Evolutionary conservation across 495 filamentous ascomycete genomes (phyloP), one percentile per base, ranked within the genome.

Genomic region (Aspergillus steynii): DNA sequence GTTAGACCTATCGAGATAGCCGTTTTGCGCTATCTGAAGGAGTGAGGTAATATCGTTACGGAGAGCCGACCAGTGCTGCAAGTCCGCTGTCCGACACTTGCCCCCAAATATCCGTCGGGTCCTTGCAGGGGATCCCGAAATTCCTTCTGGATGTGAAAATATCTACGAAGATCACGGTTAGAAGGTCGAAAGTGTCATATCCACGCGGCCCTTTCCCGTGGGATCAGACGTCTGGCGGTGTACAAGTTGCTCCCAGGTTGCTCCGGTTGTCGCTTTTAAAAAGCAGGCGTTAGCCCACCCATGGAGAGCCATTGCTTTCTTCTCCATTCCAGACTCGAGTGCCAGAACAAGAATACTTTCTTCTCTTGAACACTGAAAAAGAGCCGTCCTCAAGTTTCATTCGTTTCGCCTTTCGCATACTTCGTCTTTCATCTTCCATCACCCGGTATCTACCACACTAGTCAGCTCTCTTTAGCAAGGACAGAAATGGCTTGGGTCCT

Each of bases 81-180:
- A 58, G 54, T 56, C 56, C 67, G 32, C 58, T 61, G 65, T 70
- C 63, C 64, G 66, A 71, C 65, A 65, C 58, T 63, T 71, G 70
- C 69, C 70, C 64, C 68, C 64, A 69, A 61, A 65, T 54, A 70
- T 65, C 68, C 68, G 65, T 59, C 75, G 75, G 75, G 69, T 68
- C 71, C 74, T 78, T 78, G 74, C 75, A 78, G 74, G 31, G 50
- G 32, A n/a, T 32, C 49, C 59, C 55, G 63, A 67, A 61, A 65
- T 60, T 59, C 55, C 56, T 59, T 64, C 56, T 53, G 56, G 62
- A 64, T 70, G 59, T 63, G 57, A 58, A 56, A 57, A 53, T 61
- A 68, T 60, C 45, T 56, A 63, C 59, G 58, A 60, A 56, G 60
- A 61, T 64, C 50, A 45, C 58, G 50, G 47, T 53, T 42, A 55